Evolutionary conservation across 176 grass and related monocot genomes (phyloP), one percentile per base, ranked within the genome.

Genomic region (Microstegium vimineum): DNA sequence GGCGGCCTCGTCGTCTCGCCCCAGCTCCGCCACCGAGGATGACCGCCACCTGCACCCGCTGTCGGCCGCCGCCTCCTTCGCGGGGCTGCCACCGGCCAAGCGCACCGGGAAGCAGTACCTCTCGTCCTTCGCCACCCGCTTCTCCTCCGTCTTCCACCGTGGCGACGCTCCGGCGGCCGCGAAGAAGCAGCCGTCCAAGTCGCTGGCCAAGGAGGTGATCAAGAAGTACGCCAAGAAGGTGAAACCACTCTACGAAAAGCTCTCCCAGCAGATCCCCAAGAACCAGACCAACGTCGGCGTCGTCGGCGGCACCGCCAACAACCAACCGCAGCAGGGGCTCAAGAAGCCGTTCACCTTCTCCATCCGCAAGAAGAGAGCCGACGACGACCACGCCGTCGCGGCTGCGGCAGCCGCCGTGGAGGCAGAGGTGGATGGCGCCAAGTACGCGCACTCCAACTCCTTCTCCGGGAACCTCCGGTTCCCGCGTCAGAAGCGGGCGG

Each of bases 181-280:
- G 14, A 83, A 87, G 75, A 82, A 79, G 70, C 81, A 45, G 75
- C 87, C 81, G 74, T 84, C 90, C 59, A 94, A 89, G 76, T 90
- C 94, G 37, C 90, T 92, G 28, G 87, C 94, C 16, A 98, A 93
- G 81, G 96, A 98, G 84, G 87, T 95, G 57, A 90, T 95, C 86
- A 98, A 93, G 82, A 98, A 95, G 90, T 98, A 93, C 71, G 93
- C 94, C 59, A 98, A 93, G 83, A 98, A 98, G 61, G 96, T 98
- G 72, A 98, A 93, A 80, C 96, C 96, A 1, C 73, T 98, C 32
- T 99, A 99, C 63, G 93, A 99, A 80, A 99, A 95, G 76, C 85
- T 99, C 65, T 94, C 95, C 5, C 87, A 87, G 57, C 87, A 87
- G 61, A 83, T 93, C 69, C 94, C 90, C 82, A 97, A 89, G 76